phyloP scores from a whole-genome alignment of 192 early-diverging fungal genomes.

The Chytriomyces sp. region DNA sequence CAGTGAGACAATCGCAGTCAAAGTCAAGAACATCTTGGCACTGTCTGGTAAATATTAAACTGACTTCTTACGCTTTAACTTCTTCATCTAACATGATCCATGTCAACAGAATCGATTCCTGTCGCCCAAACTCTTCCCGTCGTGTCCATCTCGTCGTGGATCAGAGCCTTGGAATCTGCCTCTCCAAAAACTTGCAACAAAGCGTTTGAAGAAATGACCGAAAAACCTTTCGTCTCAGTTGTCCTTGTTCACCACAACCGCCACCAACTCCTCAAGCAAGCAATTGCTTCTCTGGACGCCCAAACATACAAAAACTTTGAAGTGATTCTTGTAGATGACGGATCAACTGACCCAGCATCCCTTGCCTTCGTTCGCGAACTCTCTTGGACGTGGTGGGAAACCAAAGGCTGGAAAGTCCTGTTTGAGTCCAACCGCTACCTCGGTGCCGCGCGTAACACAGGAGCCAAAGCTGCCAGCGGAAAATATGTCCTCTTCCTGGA shows the following conservation, averaged over 20 bases:
- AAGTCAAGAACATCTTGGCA: slow-evolving; percentile 11
- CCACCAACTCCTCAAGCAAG: slow-evolving; percentile 46
- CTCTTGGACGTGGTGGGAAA: slow-evolving; percentile 50
- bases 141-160: slow-evolving; percentile 19
- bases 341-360: slow-evolving; percentile 38
- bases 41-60: not conserved
- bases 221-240: slow-evolving; percentile 46
- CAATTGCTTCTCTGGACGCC: slow-evolving; percentile 38
- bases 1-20: slow-evolving; percentile 13
- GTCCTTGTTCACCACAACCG: slow-evolving; percentile 51
- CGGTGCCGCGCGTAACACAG: slow-evolving; percentile 49
- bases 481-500: slow-evolving; percentile 49
- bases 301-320: slow-evolving; percentile 51
- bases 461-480: slow-evolving; percentile 43
- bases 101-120: not conserved
- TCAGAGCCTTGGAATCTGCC: not conserved
- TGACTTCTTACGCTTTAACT: not conserved
- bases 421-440: slow-evolving; percentile 50
- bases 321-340: slow-evolving; percentile 51
- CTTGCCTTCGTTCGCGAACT: slow-evolving; percentile 43
- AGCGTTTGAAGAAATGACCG: slow-evolving; percentile 23
- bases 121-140: not conserved
- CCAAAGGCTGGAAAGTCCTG: slow-evolving; percentile 45
- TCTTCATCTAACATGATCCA: not conserved
- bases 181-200: slow-evolving; percentile 11